Conservation (phyloP, 345 rosid genomes). For the Ceriops decandra region DNA sequence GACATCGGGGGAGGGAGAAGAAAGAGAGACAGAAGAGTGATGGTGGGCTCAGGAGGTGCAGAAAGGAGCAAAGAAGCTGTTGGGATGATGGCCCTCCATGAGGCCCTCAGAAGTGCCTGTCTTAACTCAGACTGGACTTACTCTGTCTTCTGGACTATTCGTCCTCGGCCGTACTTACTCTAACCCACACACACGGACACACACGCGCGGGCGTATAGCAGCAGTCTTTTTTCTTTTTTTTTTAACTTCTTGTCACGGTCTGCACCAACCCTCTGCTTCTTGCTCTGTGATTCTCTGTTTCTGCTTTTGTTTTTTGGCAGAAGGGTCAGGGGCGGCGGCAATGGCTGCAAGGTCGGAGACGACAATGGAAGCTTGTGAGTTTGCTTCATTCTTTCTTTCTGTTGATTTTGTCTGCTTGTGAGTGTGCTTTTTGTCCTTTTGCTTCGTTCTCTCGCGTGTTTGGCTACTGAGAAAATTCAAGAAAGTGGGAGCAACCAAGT, state of each 20-base stretch:
- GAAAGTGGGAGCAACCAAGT: conserved; percentile 8
- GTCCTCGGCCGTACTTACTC: conserved; percentile 87
- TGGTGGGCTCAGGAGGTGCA: conserved; percentile 99
- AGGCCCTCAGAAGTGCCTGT: conserved; percentile 98
- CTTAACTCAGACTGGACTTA: conserved; percentile 97
- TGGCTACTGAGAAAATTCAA: conserved; percentile 16
- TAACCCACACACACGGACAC: not conserved
- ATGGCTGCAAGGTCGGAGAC: conserved; percentile 97
- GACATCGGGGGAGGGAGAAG: conserved; percentile 14
- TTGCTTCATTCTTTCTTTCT: not conserved
- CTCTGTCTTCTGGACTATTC: conserved; percentile 99
- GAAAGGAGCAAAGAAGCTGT: conserved; percentile 99
- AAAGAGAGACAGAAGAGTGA: conserved; percentile 22
- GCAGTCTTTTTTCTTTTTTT: not conserved
- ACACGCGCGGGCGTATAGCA: no score
- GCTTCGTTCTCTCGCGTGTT: conserved; percentile 10
- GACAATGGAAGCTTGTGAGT: conserved; percentile 99
- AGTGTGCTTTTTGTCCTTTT: conserved; percentile 2
- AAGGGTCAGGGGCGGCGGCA: conserved; percentile 96
- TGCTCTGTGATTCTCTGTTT: conserved; percentile 14
- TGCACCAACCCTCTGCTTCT: not conserved
- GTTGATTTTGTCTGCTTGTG: conserved; percentile 1
- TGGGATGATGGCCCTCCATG: conserved; percentile 99
- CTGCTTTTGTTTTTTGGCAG: conserved; percentile 42
- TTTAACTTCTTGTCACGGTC: not conserved